Base-by-base conservation (phyloP, 2,329 filamentous ascomycete genomes). In the Aspergillus pseudotamarii region DNA sequence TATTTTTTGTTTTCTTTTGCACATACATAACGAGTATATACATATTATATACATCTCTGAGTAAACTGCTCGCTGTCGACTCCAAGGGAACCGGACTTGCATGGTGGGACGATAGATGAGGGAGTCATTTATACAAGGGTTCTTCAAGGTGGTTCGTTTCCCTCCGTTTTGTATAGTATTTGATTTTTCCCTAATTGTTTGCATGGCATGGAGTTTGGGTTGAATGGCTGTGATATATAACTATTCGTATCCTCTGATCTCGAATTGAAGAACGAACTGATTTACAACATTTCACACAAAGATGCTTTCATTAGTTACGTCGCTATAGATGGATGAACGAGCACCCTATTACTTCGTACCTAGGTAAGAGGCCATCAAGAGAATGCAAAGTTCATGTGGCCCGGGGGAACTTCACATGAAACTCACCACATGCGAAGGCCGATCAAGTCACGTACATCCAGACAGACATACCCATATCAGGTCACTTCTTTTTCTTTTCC, bases 191-290 rank as follows among this genome's bases (percentile, higher is more conserved):
- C 16, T 30, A 50, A 32, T 55, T 48, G 55, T 64, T 59, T 58
- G 62, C 59, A 58, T 64, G 62, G 61, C 59, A 64, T 57, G 65
- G 65, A 63, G 65, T 67, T 67, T 38, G 61, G 61, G 64, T 54
- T 64, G 45, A 50, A 23, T 64, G n/a, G 54, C 41, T 43, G 41
- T 48, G 28, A 50, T 11, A 45, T 51, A 38, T 4, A 36, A 28
- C 41, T 30, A 8, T 53, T 58, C 45, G 19, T 54, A 54, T 54
- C 11, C 34, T 55, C n/a, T 55, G 19, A 51, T 38, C n/a, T 38
- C n/a, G 14, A 55, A 38, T 36, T n/a, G 26, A n/a, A 14, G 19
- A 19, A 36, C 10, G 34, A 23, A 54, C 4, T 21, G 19, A 32
- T 19, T 11, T 34, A 26, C 16, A n/a, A 19, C 12, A 6, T 16